These are phyloP conservation scores for Panus rudis DNA, from an alignment of 768 basidiomycete species.

Conservation along the genomic window DNA sequence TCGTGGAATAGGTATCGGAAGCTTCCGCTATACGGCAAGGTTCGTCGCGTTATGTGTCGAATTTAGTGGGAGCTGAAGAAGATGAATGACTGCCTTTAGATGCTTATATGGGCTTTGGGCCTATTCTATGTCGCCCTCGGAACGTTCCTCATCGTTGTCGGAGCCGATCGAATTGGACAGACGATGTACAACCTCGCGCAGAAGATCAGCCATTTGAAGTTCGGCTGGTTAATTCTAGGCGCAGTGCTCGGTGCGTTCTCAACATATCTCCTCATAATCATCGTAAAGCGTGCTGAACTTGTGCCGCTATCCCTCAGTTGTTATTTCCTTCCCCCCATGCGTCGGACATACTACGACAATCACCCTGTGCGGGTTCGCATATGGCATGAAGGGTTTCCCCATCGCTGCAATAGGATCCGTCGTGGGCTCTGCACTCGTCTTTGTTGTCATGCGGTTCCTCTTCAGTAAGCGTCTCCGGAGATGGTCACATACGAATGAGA, in stretches of 20 bases:
- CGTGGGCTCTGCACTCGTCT: slow-evolving; percentile 55
- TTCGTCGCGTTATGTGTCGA: slow-evolving; percentile 12
- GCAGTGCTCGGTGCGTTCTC: slow-evolving; percentile 41
- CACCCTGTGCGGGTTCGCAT: slow-evolving; percentile 76
- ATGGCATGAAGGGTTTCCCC: slow-evolving; percentile 70
- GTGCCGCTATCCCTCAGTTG: slow-evolving; percentile 26
- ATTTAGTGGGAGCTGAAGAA: not conserved
- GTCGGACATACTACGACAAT: slow-evolving; percentile 61
- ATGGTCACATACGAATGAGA: slow-evolving; percentile 58
- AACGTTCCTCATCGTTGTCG: slow-evolving; percentile 41
- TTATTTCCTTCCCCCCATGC: slow-evolving; percentile 51
- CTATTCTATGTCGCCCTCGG: slow-evolving; percentile 44
- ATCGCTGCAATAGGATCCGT: slow-evolving; percentile 57
- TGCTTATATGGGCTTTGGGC: slow-evolving; percentile 49
- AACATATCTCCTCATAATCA: not conserved
- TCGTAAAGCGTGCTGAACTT: not conserved
- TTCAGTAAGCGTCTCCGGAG: slow-evolving; percentile 48
- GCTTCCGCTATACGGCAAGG: slow-evolving; percentile 52
- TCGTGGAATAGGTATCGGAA: slow-evolving; percentile 38
- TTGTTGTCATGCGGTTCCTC: slow-evolving; percentile 50
- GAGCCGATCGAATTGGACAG: slow-evolving; percentile 63
- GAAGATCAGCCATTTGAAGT: slow-evolving; percentile 47
- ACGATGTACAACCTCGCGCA: slow-evolving; percentile 63
- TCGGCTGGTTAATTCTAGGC: slow-evolving; percentile 57
- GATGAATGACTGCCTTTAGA: slow-evolving; percentile 28